Percentiles rank a stretch among this genome's conserved stretches.
phyloP scores from a whole-genome alignment of 306 rosid genomes.

The Geum urbanum region DNA sequence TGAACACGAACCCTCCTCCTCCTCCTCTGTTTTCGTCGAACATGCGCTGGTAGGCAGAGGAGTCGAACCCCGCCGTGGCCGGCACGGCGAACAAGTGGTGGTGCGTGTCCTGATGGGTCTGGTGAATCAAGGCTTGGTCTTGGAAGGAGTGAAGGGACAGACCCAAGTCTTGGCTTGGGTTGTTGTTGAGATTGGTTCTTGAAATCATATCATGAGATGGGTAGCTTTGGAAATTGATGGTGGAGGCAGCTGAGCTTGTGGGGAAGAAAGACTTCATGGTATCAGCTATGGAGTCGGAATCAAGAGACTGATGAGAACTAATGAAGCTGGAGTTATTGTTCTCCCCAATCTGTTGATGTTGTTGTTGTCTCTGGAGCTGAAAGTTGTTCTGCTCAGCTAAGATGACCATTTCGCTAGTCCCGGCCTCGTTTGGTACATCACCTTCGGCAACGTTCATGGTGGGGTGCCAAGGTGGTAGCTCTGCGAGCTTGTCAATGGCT shows the following conservation, averaged over 20 bases:
- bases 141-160: slow-evolving; percentile 71
- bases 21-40: not conserved
- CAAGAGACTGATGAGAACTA: slow-evolving; percentile 22
- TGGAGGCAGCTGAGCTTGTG: slow-evolving; percentile 45
- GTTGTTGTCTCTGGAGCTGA: slow-evolving; percentile 38
- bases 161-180: slow-evolving; percentile 55
- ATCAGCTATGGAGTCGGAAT: slow-evolving; percentile 42
- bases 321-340: slow-evolving; percentile 38
- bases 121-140: slow-evolving; percentile 33
- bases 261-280: slow-evolving; percentile 53
- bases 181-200: slow-evolving; percentile 32
- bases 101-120: slow-evolving; percentile 19
- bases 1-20: slow-evolving; percentile 34
- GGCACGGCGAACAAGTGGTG: slow-evolving; percentile 34
- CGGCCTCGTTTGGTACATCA: slow-evolving; percentile 24
- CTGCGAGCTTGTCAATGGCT: slow-evolving; percentile 67
- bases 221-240: slow-evolving; percentile 56
- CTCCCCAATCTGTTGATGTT: slow-evolving; percentile 26
- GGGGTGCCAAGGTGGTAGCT: slow-evolving; percentile 69
- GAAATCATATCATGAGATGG: slow-evolving; percentile 39
- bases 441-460: slow-evolving; percentile 16
- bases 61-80: slow-evolving; percentile 40
- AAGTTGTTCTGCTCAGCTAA: slow-evolving; percentile 47
- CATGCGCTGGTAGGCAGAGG: slow-evolving; percentile 42
- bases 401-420: slow-evolving; percentile 37